Conservation (phyloP, 352 stramenopile genomes). For the Phytophthora macrochlamydospora region DNA sequence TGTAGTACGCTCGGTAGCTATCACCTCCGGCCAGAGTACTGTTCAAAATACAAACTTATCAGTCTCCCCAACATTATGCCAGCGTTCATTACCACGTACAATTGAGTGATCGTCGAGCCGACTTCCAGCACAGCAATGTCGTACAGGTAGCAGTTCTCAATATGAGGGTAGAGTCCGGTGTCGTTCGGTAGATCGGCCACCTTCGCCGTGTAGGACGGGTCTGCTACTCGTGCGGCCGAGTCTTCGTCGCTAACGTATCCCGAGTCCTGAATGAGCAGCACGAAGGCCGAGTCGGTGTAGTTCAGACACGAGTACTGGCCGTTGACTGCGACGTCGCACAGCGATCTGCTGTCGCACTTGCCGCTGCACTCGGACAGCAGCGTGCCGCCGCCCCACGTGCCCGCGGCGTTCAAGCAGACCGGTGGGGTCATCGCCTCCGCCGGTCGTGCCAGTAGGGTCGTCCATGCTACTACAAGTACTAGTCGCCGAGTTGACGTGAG, state of each 20-base stretch:
- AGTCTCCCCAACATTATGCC: neutral
- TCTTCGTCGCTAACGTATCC: slow-evolving; percentile 27
- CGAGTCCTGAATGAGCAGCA: slow-evolving; percentile 25
- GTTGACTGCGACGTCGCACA: slow-evolving; percentile 20
- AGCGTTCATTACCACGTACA: slow-evolving; percentile 10
- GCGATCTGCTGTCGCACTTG: slow-evolving; percentile 11
- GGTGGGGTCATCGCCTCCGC: slow-evolving; percentile 21
- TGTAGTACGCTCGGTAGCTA: slow-evolving; percentile 23
- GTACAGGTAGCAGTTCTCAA: slow-evolving; percentile 30
- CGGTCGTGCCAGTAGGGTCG: slow-evolving; percentile 1
- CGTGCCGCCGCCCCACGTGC: slow-evolving; percentile 20
- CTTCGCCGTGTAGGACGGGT: slow-evolving; percentile 13
- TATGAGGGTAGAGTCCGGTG: slow-evolving; percentile 16
- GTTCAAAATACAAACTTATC: neutral
- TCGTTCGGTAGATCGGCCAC: slow-evolving; percentile 18
- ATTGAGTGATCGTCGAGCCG: slow-evolving; percentile 17
- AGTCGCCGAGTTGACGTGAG: slow-evolving; percentile 6
- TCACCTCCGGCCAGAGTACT: slow-evolving; percentile 19
- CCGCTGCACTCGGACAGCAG: slow-evolving; percentile 25
- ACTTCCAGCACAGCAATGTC: slow-evolving; percentile 24
- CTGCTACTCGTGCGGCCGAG: slow-evolving; percentile 10
- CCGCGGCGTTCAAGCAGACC: slow-evolving; percentile 22
- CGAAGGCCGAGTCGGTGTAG: slow-evolving; percentile 28
- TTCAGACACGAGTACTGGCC: slow-evolving; percentile 26
- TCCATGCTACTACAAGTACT: neutral